Conservation (phyloP, 441 rosid species). For the Monsonia emarginata region DNA sequence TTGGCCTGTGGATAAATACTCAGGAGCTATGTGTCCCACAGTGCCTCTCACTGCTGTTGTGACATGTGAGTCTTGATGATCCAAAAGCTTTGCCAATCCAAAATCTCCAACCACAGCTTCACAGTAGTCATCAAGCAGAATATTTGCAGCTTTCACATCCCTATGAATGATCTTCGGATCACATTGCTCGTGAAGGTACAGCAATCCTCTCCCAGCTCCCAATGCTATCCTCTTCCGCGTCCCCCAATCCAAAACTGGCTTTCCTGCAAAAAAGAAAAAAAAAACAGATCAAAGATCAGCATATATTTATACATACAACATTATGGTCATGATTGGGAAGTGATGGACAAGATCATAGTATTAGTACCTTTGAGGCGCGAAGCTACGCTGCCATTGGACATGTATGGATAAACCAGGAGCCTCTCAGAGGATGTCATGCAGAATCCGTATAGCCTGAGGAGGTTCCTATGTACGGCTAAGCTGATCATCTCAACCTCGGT, state of each 20-base stretch:
- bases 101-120: slow-evolving; percentile 97
- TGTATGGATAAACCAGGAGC: slow-evolving; percentile 81
- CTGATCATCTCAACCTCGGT: slow-evolving; percentile 97
- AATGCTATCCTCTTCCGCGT: slow-evolving; percentile 74
- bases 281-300: neutral
- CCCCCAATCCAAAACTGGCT: slow-evolving; percentile 73
- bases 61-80: slow-evolving; percentile 75
- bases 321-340: neutral
- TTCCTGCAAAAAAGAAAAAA: slow-evolving; percentile 39
- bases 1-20: slow-evolving; percentile 87
- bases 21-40: slow-evolving; percentile 86
- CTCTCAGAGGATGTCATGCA: slow-evolving; percentile 71
- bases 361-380: slow-evolving; percentile 75
- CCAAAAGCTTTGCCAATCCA: slow-evolving; percentile 77
- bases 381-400: slow-evolving; percentile 95
- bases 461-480: slow-evolving; percentile 87
- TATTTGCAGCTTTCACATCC: slow-evolving; percentile 91
- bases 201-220: slow-evolving; percentile 79
- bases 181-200: slow-evolving; percentile 89
- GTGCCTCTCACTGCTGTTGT: slow-evolving; percentile 92
- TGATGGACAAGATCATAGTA: no score
- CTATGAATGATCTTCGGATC: slow-evolving; percentile 93
- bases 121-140: slow-evolving; percentile 74
- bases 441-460: slow-evolving; percentile 73
- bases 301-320: no score